Conservation (phyloP, 2,329 filamentous ascomycete species). For the Colletotrichum sp. region DNA sequence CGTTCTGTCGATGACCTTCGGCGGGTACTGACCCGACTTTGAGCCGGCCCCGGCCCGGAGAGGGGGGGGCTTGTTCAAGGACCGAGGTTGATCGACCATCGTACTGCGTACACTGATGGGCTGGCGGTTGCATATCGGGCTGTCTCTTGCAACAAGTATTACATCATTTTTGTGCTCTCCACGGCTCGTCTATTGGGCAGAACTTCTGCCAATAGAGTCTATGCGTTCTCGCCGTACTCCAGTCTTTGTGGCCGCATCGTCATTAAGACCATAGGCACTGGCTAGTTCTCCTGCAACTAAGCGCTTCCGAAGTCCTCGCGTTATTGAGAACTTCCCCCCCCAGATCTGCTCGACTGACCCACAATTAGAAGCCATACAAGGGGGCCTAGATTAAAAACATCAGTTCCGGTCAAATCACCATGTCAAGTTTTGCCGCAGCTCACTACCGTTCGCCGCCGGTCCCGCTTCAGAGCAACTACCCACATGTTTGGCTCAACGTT, state of each 20-base stretch:
- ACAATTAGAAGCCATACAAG: accelerated
- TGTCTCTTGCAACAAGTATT: not conserved
- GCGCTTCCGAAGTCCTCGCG: not conserved
- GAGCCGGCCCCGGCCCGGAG: not conserved
- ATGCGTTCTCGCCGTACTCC: not conserved
- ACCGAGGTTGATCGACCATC: not conserved
- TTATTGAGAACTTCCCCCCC: not conserved
- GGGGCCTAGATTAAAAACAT: not conserved
- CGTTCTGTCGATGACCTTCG: not conserved
- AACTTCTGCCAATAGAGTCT: not conserved
- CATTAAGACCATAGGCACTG: not conserved
- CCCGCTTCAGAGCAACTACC: not conserved
- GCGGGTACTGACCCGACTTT: not conserved
- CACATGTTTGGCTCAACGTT: not conserved
- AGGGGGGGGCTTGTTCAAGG: not conserved
- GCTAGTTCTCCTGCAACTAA: not conserved
- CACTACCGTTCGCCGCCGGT: not conserved
- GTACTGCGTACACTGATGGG: not conserved
- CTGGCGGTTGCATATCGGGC: not conserved
- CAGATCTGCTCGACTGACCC: not conserved
- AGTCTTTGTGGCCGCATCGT: not conserved
- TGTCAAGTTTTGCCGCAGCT: not conserved
- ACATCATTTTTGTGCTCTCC: accelerated
- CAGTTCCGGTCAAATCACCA: not conserved
- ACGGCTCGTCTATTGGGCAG: not conserved